Conservation (phyloP, 2,329 filamentous ascomycete species). For the Pyrenophora seminiperda region DNA sequence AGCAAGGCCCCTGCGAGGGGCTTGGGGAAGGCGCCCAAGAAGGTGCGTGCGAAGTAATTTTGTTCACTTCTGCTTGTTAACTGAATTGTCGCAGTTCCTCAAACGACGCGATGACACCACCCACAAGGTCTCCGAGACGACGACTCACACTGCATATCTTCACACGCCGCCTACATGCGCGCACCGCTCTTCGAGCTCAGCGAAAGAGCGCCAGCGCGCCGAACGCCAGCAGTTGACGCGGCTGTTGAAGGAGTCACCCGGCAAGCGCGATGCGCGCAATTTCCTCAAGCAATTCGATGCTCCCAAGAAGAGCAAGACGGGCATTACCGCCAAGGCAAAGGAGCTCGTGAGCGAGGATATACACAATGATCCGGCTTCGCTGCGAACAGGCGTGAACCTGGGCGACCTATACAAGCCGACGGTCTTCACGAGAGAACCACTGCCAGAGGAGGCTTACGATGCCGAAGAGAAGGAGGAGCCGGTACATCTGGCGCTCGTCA, state of each 20-base stretch:
- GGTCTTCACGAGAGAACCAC: constrained; percentile 62
- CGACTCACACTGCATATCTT: constrained; percentile 10
- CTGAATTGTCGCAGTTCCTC: constrained; percentile 27
- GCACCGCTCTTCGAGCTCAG: constrained; percentile 33
- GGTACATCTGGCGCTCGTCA: constrained; percentile 82
- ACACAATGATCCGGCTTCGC: constrained; percentile 43
- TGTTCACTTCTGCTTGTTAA: constrained; percentile 15
- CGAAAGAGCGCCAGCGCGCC: constrained; percentile 45
- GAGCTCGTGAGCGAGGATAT: constrained; percentile 25
- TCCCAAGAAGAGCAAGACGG: constrained; percentile 25
- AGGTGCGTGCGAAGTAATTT: constrained; percentile 19
- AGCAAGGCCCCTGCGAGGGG: constrained; percentile 43
- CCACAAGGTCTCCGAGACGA: constrained; percentile 8
- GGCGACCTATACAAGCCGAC: constrained; percentile 65
- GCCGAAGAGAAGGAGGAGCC: constrained; percentile 47
- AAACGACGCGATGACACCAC: constrained; percentile 31
- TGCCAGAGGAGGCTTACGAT: constrained; percentile 45
- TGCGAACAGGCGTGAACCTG: constrained; percentile 62
- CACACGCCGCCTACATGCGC: constrained; percentile 23
- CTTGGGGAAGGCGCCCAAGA: constrained; percentile 35
- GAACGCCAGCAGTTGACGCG: constrained; percentile 46
- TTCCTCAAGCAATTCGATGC: constrained; percentile 84
- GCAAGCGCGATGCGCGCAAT: constrained; percentile 87
- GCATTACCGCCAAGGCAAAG: constrained; percentile 14
- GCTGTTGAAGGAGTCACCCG: constrained; percentile 83